Conservation (phyloP, 331 rosid genomes). For the Prunus yedoensis region DNA sequence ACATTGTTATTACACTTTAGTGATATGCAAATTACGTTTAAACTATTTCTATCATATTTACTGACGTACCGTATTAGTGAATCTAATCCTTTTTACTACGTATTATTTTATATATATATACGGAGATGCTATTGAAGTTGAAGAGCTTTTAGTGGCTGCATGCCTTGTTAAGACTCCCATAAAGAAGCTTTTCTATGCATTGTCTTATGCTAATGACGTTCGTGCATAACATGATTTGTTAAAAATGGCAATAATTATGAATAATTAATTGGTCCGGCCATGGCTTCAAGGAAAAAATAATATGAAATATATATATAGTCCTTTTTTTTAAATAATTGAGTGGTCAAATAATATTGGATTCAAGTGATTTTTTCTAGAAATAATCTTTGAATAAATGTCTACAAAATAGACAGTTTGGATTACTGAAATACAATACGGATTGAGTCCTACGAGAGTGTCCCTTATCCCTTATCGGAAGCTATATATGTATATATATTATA, state of each 20-base stretch:
- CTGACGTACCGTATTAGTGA: no score
- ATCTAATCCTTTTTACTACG: no score
- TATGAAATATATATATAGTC: not conserved
- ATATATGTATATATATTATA: not conserved
- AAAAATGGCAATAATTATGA: not conserved
- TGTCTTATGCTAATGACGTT: constrained; percentile 4
- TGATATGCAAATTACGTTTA: no score
- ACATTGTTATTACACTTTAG: no score
- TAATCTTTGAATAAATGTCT: no score
- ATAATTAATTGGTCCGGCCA: not conserved
- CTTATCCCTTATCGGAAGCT: no score
- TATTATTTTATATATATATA: no score
- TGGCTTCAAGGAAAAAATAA: no score
- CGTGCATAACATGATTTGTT: not conserved
- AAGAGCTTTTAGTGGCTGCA: not conserved
- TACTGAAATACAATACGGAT: no score
- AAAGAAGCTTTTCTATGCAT: not conserved
- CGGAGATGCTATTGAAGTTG: not conserved
- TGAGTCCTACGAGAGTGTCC: fast-evolving
- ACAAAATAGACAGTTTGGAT: no score
- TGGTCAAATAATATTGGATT: not conserved
- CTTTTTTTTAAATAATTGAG: not conserved
- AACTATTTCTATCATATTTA: no score
- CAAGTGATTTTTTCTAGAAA: no score
- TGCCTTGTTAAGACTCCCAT: not conserved